These are phyloP conservation scores for Lipomyces japonicus DNA, from an alignment of 805 yeast species.

Conservation along the genomic window DNA sequence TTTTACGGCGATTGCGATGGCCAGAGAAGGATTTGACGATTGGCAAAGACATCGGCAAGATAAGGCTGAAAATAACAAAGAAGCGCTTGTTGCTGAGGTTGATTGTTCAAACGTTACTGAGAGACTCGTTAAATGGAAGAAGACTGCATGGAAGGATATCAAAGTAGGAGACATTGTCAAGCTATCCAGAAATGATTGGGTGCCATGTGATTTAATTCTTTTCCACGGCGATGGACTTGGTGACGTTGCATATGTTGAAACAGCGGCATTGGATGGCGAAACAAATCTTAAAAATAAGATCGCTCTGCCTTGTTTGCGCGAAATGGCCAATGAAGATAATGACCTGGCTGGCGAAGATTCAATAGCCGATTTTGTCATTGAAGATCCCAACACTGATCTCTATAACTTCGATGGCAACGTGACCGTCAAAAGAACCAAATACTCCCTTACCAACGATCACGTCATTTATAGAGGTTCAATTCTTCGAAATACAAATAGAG, in stretches of 20 bases:
- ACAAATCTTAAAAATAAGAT: slow-evolving; percentile 77
- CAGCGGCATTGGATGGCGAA: slow-evolving; percentile 98
- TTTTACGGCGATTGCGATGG: slow-evolving; percentile 83
- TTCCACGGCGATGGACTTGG: slow-evolving; percentile 60
- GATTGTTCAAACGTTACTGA: slow-evolving; percentile 15
- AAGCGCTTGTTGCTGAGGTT: slow-evolving; percentile 38
- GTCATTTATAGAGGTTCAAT: slow-evolving; percentile 89
- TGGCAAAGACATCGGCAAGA: slow-evolving; percentile 82
- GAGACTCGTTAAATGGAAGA: slow-evolving; percentile 33
- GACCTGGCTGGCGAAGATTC: slow-evolving; percentile 45
- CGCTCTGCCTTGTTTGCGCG: slow-evolving; percentile 63
- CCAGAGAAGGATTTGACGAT: slow-evolving; percentile 93
- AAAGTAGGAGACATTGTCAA: slow-evolving; percentile 83
- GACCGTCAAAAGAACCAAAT: slow-evolving; percentile 40
- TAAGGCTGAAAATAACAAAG: slow-evolving; percentile 70
- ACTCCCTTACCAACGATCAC: slow-evolving; percentile 73
- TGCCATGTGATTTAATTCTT: slow-evolving; percentile 85
- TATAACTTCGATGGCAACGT: slow-evolving; percentile 81
- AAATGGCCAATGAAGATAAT: slow-evolving; percentile 47
- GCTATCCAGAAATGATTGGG: slow-evolving; percentile 77
- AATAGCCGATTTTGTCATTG: slow-evolving; percentile 58
- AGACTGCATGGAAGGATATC: slow-evolving; percentile 65
- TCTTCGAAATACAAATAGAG: slow-evolving; percentile 72
- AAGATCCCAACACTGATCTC: slow-evolving; percentile 88
- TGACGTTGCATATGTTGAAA: slow-evolving; percentile 72